Percentiles rank a stretch among this genome's conserved stretches.
Conservation (phyloP, 148 eudicot species). For the Cornus kousa region DNA sequence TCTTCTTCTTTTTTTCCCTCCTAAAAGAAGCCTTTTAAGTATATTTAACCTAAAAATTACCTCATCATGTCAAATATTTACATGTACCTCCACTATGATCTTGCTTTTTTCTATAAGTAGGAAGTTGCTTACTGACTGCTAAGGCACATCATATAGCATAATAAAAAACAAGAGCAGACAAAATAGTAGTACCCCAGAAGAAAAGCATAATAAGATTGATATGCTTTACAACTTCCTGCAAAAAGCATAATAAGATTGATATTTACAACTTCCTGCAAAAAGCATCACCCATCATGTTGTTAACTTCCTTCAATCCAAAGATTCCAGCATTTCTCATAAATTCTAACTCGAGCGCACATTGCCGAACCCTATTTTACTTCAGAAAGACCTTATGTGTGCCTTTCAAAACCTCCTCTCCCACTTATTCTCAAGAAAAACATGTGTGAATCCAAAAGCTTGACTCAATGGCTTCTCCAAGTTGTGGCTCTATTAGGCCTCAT, state of each 20-base stretch:
- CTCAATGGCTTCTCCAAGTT: conserved; percentile 16
- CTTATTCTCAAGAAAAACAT: not conserved
- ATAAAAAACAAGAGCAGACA: not conserved
- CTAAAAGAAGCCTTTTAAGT: too few relatives aligned
- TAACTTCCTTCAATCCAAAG: not conserved
- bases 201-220: conserved; percentile 1
- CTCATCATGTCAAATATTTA: too few relatives aligned
- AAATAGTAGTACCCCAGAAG: not conserved
- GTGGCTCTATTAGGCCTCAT: conserved; percentile 13
- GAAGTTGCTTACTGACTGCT: too few relatives aligned
- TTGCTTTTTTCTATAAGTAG: too few relatives aligned
- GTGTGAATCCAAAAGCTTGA: conserved; percentile 1
- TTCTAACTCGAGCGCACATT: not conserved
- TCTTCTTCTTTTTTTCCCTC: too few relatives aligned
- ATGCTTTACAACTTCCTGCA: not conserved
- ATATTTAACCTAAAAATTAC: too few relatives aligned
- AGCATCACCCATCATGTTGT: not conserved
- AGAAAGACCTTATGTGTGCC: not conserved
- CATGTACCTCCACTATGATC: too few relatives aligned
- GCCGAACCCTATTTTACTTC: not conserved
- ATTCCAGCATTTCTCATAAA: not conserved
- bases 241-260: conserved; percentile 3
- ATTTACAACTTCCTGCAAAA: not conserved
- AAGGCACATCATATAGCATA: not conserved
- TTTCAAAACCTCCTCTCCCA: not conserved